phyloP scores from a whole-genome alignment of 805 yeast species.

The Ogataea naganishii region DNA sequence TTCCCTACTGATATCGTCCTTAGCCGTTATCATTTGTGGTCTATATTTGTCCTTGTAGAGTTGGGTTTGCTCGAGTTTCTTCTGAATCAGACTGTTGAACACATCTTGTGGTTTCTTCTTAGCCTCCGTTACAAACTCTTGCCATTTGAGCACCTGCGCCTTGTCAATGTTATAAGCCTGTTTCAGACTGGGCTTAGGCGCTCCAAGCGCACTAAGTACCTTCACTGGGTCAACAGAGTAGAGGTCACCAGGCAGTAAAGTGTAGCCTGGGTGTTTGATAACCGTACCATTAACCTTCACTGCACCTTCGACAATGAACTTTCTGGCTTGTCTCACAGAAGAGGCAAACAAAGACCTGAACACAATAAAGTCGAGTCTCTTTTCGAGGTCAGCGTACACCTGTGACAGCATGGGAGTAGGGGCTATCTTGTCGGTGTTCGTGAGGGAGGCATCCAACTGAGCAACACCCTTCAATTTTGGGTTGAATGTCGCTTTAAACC shows the following conservation, averaged over 20 bases:
- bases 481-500: constrained; percentile 67
- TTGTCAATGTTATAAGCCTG: constrained; percentile 64
- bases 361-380: constrained; percentile 80
- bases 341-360: constrained; percentile 92
- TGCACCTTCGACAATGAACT: constrained; percentile 69
- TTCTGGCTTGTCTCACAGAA: constrained; percentile 89
- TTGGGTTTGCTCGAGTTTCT: constrained; percentile 31
- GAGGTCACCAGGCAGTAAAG: constrained; percentile 76
- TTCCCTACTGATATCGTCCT: constrained; percentile 4
- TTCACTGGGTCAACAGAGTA: constrained; percentile 80
- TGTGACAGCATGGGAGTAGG: constrained; percentile 82
- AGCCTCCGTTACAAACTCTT: constrained; percentile 56
- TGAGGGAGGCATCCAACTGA: constrained; percentile 74
- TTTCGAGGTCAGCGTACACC: constrained; percentile 82
- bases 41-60: constrained; percentile 13
- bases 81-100: constrained; percentile 41
- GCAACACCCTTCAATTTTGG: constrained; percentile 77
- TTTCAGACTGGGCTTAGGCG: constrained; percentile 67
- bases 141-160: constrained; percentile 69
- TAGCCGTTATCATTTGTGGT: constrained; percentile 9
- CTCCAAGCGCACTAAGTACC: constrained; percentile 80
- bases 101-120: constrained; percentile 45
- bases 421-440: constrained; percentile 43
- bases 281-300: constrained; percentile 81
- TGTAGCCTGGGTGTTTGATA: constrained; percentile 71